Conservation (phyloP, 768 basidiomycete species). For the Rossbeevera mucosa region DNA sequence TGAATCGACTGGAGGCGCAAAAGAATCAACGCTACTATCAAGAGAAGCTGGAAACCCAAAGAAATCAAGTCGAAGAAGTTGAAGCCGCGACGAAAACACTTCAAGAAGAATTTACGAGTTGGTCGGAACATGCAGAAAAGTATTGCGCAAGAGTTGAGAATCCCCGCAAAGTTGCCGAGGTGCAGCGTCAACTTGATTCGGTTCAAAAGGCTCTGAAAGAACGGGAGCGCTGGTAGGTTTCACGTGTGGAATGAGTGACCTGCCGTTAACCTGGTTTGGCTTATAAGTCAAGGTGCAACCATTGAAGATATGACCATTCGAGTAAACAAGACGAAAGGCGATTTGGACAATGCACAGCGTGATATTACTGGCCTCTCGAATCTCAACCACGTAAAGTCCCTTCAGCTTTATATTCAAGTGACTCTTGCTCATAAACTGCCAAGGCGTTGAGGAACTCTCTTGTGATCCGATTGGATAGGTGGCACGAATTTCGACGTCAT, state of each 20-base stretch:
- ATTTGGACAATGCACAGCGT: conserved; percentile 53
- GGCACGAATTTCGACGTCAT: conserved; percentile 85
- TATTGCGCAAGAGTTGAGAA: conserved; percentile 56
- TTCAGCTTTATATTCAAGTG: background rate
- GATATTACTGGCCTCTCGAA: conserved; percentile 60
- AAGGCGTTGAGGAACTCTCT: conserved; percentile 70
- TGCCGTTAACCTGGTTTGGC: conserved; percentile 2
- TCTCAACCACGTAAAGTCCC: conserved; percentile 58
- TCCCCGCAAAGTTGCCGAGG: conserved; percentile 50
- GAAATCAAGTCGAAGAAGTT: conserved; percentile 39
- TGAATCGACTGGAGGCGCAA: conserved; percentile 48
- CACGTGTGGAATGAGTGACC: background rate
- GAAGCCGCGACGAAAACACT: conserved; percentile 47
- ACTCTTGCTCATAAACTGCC: conserved; percentile 7
- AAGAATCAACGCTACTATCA: conserved; percentile 44
- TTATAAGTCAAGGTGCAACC: conserved; percentile 62
- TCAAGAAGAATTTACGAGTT: conserved; percentile 61
- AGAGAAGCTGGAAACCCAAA: conserved; percentile 50
- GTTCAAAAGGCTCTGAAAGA: conserved; percentile 61
- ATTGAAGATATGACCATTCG: conserved; percentile 74
- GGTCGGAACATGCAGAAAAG: conserved; percentile 59
- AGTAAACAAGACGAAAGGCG: conserved; percentile 58
- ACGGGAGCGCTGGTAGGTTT: conserved; percentile 55
- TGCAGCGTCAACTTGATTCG: conserved; percentile 60
- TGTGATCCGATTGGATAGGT: conserved; percentile 58